A percentile compares a stretch with the other conserved stretches of the same genome.
These are phyloP conservation scores for Phytopythium montanum DNA, from an alignment of 352 stramenopile species.

Conservation along the genomic window DNA sequence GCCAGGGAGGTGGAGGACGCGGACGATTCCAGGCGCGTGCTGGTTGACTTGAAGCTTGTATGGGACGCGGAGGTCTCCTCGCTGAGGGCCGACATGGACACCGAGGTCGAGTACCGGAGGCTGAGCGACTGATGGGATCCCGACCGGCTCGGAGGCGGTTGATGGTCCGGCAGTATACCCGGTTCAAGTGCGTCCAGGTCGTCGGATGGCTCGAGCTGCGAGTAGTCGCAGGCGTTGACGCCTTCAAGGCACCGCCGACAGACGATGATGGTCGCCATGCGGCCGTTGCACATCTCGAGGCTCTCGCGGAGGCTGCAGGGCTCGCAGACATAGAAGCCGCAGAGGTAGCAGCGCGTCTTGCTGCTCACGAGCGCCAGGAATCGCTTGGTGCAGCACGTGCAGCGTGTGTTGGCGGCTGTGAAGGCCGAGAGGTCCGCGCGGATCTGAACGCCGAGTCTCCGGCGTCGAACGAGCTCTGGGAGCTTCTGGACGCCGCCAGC, in stretches of 20 bases:
- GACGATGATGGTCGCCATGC: conserved; percentile 17
- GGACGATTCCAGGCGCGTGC: background rate
- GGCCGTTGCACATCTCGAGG: conserved; percentile 29
- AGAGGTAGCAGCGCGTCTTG: conserved; percentile 25
- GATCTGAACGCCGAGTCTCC: conserved; percentile 26
- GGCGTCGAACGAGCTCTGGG: conserved; percentile 21
- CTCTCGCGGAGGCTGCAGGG: conserved; percentile 16
- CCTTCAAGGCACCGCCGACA: conserved; percentile 20
- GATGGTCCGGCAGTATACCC: background rate
- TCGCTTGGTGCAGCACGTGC: conserved; percentile 27
- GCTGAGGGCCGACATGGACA: background rate
- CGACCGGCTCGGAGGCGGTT: background rate
- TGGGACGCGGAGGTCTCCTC: too few species aligned
- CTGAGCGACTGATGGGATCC: background rate
- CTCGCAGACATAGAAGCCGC: conserved; percentile 26
- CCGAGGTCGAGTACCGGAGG: background rate
- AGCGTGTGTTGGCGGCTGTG: conserved; percentile 19
- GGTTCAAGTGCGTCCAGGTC: background rate
- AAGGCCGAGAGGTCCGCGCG: conserved; percentile 24
- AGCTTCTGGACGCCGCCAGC: conserved; percentile 17
- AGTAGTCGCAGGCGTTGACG: conserved; percentile 21
- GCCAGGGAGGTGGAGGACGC: background rate
- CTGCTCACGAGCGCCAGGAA: conserved; percentile 10
- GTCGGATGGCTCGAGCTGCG: background rate
- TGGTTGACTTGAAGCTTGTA: too few species aligned